Evolutionary conservation across 345 rosid genomes (phyloP), one percentile per base, ranked within the genome.

Genomic region (Lepidium aucheri): DNA sequence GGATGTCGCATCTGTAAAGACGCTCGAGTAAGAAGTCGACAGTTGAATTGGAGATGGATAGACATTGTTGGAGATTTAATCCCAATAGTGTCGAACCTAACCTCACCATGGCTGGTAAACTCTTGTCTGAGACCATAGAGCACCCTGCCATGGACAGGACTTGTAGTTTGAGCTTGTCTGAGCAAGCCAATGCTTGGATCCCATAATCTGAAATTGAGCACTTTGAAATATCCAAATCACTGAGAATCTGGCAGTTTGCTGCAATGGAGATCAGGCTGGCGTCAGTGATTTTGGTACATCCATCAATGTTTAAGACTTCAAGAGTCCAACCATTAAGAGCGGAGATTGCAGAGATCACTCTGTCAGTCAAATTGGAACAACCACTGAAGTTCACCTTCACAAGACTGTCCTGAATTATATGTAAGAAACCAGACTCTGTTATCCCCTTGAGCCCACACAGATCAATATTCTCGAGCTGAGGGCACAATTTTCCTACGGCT

Each of bases 1-100:
- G 93, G 82, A 90, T 82, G 63, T 94, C 96, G 22, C 96, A 94
- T 72, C 80, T 84, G 88, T 91, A 90, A 50, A 90, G 77, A 53
- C 75, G 81, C 63, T 85, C 87, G 60, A 82, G 76, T 26, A 94
- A 91, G 53, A 79, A 45, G 57, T 82, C 86, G 8, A 85, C 67
- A 5, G 85, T 75, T 51, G 76, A 68, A 65, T 50, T 53, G 72
- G 86, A 85, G 51, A 94, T 77, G 54, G 81, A 75, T n/a, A 77
- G 87, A 84, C 99, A 94, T 45, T 78, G 80, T 75, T 86, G 88
- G 58, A 94, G 81, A 45, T 90, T 88, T 76, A 94, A 75, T 28
- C 99, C 99, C 63, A 83, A 53, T 16, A 94, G 76, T 43, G 89
- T 82, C 46, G 76, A 66, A 54, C 93, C 96, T 74, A 94, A 60